phyloP scores from a whole-genome alignment of 371 early-diverging fungal genomes.

The Circinella umbellata region DNA sequence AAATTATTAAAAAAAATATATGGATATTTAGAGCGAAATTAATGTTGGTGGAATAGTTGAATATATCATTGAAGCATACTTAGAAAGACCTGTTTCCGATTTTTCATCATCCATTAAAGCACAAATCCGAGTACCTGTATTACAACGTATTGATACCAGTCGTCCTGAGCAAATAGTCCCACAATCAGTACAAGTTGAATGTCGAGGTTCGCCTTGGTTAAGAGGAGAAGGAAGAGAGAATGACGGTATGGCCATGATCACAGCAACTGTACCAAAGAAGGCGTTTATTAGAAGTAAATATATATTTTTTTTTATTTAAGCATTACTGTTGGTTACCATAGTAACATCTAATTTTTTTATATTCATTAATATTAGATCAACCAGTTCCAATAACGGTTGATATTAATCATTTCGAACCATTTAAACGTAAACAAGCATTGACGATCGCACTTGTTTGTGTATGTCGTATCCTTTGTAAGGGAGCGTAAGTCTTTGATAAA shows the following conservation, averaged over 20 bases:
- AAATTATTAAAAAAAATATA: too few relatives aligned
- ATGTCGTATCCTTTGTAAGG: conserved; percentile 18
- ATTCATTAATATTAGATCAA: conserved; percentile 14
- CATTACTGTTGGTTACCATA: neutral
- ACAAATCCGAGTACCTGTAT: conserved; percentile 15
- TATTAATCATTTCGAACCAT: conserved; percentile 18
- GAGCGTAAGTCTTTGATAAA: conserved; percentile 15
- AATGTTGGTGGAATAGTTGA: conserved; percentile 23
- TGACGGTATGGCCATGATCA: neutral
- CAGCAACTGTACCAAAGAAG: conserved; percentile 3
- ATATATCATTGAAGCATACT: conserved; percentile 22
- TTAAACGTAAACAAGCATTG: conserved; percentile 11
- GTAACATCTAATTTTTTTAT: neutral
- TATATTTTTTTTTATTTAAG: neutral
- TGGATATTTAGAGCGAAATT: conserved; percentile 15
- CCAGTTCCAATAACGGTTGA: conserved; percentile 20
- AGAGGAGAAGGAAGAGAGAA: neutral
- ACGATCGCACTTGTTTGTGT: conserved; percentile 19
- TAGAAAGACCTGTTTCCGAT: conserved; percentile 17
- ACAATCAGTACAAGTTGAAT: conserved; percentile 9
- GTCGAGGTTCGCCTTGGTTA: neutral
- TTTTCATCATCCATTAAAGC: conserved; percentile 12
- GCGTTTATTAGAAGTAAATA: conserved; percentile 21
- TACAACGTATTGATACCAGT: conserved; percentile 15
- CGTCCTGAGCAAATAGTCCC: conserved; percentile 11